Percentiles rank a stretch among this genome's conserved stretches.
These are phyloP conservation scores for Aspergillus clavatus DNA, from an alignment of 2,329 filamentous ascomycete genomes.

Conservation along the genomic window DNA sequence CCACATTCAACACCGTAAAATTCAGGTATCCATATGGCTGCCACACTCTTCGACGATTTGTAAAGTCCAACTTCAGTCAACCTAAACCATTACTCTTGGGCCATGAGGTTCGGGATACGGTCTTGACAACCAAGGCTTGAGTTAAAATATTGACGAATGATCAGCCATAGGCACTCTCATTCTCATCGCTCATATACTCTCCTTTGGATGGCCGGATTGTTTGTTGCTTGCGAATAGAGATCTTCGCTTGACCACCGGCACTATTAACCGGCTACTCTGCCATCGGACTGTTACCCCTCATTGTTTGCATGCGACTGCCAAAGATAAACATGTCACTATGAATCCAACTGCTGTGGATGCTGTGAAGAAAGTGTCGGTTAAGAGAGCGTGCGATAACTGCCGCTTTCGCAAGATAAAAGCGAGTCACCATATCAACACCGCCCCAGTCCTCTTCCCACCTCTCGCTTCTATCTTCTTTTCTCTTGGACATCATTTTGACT, in stretches of 20 bases:
- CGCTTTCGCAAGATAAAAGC: slow-evolving; percentile 38
- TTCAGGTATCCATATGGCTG: neutral
- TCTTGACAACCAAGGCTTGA: too few species aligned
- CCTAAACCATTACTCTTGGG: too few species aligned
- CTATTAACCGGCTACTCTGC: too few species aligned
- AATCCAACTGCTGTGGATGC: slow-evolving; percentile 17
- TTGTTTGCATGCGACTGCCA: slow-evolving; percentile 3
- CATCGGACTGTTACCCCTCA: neutral
- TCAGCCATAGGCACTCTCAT: too few species aligned
- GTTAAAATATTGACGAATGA: too few species aligned
- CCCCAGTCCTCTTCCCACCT: slow-evolving; percentile 4
- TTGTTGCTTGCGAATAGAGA: too few species aligned
- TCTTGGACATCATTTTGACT: slow-evolving; percentile 3
- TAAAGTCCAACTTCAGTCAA: too few species aligned
- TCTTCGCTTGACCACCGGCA: neutral
- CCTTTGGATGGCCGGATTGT: too few species aligned
- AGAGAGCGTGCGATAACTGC: slow-evolving; percentile 41
- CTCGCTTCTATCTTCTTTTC: neutral
- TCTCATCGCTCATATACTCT: neutral
- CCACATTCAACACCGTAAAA: neutral
- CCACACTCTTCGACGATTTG: too few species aligned
- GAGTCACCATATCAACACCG: too few species aligned
- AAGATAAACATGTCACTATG: slow-evolving; percentile 23
- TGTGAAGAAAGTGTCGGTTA: slow-evolving; percentile 16
- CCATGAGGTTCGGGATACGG: too few species aligned